Evolutionary conservation across 345 rosid species (phyloP), one percentile per base, ranked within the genome.

Genomic region (Aquilaria yunnanensis): DNA sequence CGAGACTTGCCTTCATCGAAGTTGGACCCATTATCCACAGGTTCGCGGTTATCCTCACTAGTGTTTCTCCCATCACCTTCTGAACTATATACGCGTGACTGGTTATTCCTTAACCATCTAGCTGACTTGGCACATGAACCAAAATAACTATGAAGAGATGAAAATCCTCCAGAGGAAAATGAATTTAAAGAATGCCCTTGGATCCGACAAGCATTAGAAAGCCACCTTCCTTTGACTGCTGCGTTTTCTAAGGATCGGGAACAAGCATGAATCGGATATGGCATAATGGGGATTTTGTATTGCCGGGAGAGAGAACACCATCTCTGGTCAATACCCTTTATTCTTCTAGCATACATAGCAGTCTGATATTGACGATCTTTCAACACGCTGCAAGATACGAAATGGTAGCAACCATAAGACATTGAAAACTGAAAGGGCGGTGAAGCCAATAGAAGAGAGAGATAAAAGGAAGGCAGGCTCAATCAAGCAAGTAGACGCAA

Each of bases 51-150:
- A 80, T 76, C 84, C 77, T 85, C 94, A 66, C 94, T 83, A 57
- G 94, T 78, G 77, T 80, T 85, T 66, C 82, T 82, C 62, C 97
- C 98, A 78, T 83, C 90, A 37, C 95, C 93, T 73, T 87, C 78
- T 30, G 97, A 90, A 71, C 96, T 85, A 75, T 74, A 94, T 10
- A 67, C 55, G 59, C 97, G 77, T 14, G 80, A 71, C 75, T 82
- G 85, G 53, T 63, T 64, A 60, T 64, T 81, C 51, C 56, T 67
- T 31, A 62, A 71, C 62, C 53, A 66, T 31, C 65, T 62, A 70
- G 46, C 30, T 67, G 54, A 68, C 64, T 75, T 66, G 14, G 54
- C 57, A 41, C 23, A 54, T 14, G 61, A 73, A 66, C 67, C 43
- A 0, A 68, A 14, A 67, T 48, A 62, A 57, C 55, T 51, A 70